Percentiles rank a stretch among this genome's conserved stretches.
Conservation (phyloP, 441 rosid species). For the Eutrema salsugineum region DNA sequence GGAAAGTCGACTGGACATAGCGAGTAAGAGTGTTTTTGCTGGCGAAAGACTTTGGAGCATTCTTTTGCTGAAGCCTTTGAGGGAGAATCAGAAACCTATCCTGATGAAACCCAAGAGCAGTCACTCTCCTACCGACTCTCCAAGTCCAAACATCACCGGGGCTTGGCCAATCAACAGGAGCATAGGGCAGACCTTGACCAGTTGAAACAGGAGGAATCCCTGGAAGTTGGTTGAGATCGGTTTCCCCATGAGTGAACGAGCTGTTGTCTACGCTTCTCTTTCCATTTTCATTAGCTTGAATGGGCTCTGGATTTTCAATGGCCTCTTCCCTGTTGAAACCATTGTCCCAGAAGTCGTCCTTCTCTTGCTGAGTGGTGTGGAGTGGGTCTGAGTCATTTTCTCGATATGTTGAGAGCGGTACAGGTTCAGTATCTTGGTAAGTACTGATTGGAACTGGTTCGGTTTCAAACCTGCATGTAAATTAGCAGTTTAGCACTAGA, state of each 20-base stretch:
- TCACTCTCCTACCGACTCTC: slow-evolving; percentile 81
- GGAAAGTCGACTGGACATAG: slow-evolving; percentile 44
- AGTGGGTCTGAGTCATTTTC: slow-evolving; percentile 26
- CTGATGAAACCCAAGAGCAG: slow-evolving; percentile 41
- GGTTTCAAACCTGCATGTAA: slow-evolving; percentile 21
- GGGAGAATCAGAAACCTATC: slow-evolving; percentile 78
- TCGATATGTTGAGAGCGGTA: slow-evolving; percentile 21
- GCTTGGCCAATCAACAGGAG: slow-evolving; percentile 81
- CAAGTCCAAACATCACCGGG: slow-evolving; percentile 92
- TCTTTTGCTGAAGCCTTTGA: slow-evolving; percentile 33
- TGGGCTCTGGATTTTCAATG: slow-evolving; percentile 6
- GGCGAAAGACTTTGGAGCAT: slow-evolving; percentile 43
- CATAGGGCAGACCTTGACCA: slow-evolving; percentile 91
- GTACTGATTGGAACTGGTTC: slow-evolving; percentile 20
- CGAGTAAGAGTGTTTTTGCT: slow-evolving; percentile 55
- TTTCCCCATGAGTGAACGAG: slow-evolving; percentile 31
- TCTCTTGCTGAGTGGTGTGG: slow-evolving; percentile 20
- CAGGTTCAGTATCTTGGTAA: slow-evolving; percentile 26
- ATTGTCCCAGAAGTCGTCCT: slow-evolving; percentile 32
- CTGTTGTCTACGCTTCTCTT: slow-evolving; percentile 27
- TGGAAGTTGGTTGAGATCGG: slow-evolving; percentile 32
- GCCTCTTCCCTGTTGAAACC: slow-evolving; percentile 27
- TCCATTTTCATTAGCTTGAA: slow-evolving; percentile 25
- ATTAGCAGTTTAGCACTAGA: background rate
- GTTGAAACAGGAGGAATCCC: slow-evolving; percentile 41